These are phyloP conservation scores for Hypoxylon rickii DNA, from an alignment of 495 filamentous ascomycete species.

Conservation along the genomic window DNA sequence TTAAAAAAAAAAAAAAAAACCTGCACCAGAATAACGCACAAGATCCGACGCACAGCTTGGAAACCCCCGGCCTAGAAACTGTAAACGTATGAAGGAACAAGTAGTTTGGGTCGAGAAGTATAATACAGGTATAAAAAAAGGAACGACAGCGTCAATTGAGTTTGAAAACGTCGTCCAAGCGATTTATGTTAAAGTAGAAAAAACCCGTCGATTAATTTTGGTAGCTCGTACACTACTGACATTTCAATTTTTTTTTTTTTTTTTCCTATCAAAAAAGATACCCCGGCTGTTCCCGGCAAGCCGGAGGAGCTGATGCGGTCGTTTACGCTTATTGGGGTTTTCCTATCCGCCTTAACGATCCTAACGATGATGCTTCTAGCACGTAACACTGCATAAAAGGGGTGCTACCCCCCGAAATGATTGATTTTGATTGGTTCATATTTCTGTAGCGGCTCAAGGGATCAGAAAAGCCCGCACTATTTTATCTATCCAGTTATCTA, in stretches of 20 bases:
- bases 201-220: slow-evolving; percentile 15
- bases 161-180: slow-evolving; percentile 2
- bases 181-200: slow-evolving; percentile 40
- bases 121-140: slow-evolving; percentile 40
- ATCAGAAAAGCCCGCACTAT: slow-evolving; percentile 26
- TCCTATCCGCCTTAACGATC: slow-evolving; percentile 30
- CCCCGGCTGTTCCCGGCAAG: slow-evolving; percentile 41
- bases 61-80: slow-evolving; percentile 26
- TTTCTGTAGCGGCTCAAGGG: slow-evolving; percentile 6
- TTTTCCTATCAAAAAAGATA: not conserved
- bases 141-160: slow-evolving; percentile 36
- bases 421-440: slow-evolving; percentile 22
- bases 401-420: slow-evolving; percentile 3
- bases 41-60: slow-evolving; percentile 28
- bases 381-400: slow-evolving; percentile 30
- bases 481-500: not conserved
- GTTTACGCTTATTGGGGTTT: slow-evolving; percentile 15
- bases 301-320: slow-evolving; percentile 37
- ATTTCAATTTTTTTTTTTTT: slow-evolving; percentile 28
- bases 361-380: slow-evolving; percentile 33
- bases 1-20: too few species aligned
- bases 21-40: slow-evolving; percentile 29
- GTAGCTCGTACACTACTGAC: slow-evolving; percentile 5
- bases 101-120: slow-evolving; percentile 25
- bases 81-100: slow-evolving; percentile 34